Percentiles rank a stretch among this genome's conserved stretches.
Evolutionary conservation across 1,284 basidiomycete species (phyloP).

Genomic region (Schizophyllum commune): DNA sequence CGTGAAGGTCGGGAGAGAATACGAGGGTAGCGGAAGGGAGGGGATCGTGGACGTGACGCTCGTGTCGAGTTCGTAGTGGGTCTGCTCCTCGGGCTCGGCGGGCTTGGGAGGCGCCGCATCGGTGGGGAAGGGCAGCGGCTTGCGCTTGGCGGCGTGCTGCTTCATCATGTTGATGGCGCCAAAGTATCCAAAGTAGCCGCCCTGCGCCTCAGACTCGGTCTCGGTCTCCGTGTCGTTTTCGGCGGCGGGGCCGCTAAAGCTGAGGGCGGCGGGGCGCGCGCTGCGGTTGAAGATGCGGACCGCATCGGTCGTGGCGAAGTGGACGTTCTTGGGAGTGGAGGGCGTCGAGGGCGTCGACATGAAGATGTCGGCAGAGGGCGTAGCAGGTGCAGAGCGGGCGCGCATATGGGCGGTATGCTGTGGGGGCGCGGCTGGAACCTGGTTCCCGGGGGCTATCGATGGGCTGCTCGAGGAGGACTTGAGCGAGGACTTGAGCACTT

Average conservation of each 20-base stretch:
- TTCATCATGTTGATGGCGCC: slow-evolving; percentile 5
- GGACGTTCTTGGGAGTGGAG: slow-evolving; percentile 72
- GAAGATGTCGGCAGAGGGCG: slow-evolving; percentile 37
- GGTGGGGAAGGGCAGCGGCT: slow-evolving; percentile 46
- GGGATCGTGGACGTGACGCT: slow-evolving; percentile 35
- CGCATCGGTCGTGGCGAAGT: slow-evolving; percentile 68
- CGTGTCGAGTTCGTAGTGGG: slow-evolving; percentile 35
- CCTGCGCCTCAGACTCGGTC: slow-evolving; percentile 47
- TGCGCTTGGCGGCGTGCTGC: slow-evolving; percentile 18
- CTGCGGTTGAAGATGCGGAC: slow-evolving; percentile 79
- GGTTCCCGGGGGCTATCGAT: slow-evolving; percentile 17
- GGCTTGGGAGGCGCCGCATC: neutral
- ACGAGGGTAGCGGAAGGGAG: slow-evolving; percentile 22
- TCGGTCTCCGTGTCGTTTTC: slow-evolving; percentile 77
- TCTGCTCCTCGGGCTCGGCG: slow-evolving; percentile 1
- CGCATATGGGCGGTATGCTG: slow-evolving; percentile 28
- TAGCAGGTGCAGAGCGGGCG: slow-evolving; percentile 59
- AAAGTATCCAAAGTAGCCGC: slow-evolving; percentile 4
- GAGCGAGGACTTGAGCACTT: slow-evolving; percentile 84
- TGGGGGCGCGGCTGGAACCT: slow-evolving; percentile 3
- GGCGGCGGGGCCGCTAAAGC: slow-evolving; percentile 16
- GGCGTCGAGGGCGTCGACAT: slow-evolving; percentile 36
- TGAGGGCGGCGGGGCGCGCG: slow-evolving; percentile 60
- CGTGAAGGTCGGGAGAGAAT: slow-evolving; percentile 15
- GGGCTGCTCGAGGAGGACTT: slow-evolving; percentile 60